These are phyloP conservation scores for Colletotrichum navitas DNA, from an alignment of 2,329 filamentous ascomycete species.

Conservation along the genomic window DNA sequence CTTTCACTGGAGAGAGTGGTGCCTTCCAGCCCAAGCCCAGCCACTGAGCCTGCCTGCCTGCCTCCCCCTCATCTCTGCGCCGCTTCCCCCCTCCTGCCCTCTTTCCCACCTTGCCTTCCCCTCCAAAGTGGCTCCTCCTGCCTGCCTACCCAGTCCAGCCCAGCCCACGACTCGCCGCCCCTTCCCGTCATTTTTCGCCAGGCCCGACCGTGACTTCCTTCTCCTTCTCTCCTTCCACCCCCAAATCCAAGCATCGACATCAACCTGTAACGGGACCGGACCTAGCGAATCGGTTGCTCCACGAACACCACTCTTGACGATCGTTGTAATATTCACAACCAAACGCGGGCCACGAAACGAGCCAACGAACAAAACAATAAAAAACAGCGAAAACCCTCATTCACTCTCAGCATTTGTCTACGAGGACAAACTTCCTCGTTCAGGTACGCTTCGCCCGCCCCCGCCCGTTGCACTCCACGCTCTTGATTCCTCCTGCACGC, in stretches of 20 bases:
- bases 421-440: constrained; percentile 28
- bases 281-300: constrained; percentile 37
- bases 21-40: neutral
- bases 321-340: constrained; percentile 15
- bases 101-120: constrained; percentile 7
- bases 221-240: constrained; percentile 43
- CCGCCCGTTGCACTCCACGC: constrained; percentile 4
- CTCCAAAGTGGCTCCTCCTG: constrained; percentile 8
- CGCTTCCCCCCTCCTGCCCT: constrained; percentile 3
- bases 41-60: neutral
- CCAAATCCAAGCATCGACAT: constrained; percentile 43
- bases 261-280: constrained; percentile 39
- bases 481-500: neutral
- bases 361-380: constrained; percentile 9
- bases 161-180: constrained; percentile 27
- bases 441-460: constrained; percentile 19
- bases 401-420: constrained; percentile 4
- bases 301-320: constrained; percentile 29
- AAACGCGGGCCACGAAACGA: constrained; percentile 25
- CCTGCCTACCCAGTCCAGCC: neutral
- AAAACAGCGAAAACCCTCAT: constrained; percentile 4
- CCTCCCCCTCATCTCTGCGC: neutral
- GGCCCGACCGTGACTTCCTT: constrained; percentile 42
- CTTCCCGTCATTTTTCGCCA: constrained; percentile 47
- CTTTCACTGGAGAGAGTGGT: neutral